Percentiles rank a stretch among this genome's conserved stretches.
phyloP scores from a whole-genome alignment of 495 filamentous ascomycete species.

The Rhypophila decipiens region DNA sequence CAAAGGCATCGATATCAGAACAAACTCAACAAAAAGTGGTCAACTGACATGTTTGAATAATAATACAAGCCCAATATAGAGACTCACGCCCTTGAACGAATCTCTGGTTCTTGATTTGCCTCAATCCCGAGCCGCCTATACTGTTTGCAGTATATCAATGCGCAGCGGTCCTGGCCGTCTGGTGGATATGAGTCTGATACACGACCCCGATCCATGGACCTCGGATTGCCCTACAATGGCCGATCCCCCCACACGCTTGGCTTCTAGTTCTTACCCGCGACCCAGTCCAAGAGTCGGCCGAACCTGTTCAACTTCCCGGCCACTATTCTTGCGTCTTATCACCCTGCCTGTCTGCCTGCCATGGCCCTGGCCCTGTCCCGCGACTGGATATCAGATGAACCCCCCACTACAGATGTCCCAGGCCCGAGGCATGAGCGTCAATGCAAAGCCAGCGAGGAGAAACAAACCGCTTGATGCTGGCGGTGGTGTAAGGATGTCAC shows the following conservation, averaged over 20 bases:
- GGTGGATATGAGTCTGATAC: slow-evolving; percentile 24
- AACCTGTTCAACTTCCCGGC: too few relatives aligned
- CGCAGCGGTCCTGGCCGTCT: slow-evolving; percentile 11
- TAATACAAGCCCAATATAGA: too few relatives aligned
- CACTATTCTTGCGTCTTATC: too few relatives aligned
- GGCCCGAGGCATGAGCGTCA: slow-evolving; percentile 6
- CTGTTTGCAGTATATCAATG: slow-evolving; percentile 14
- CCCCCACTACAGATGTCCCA: slow-evolving; percentile 11
- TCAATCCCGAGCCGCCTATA: slow-evolving; percentile 3
- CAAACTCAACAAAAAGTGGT: too few relatives aligned
- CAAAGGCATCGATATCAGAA: too few relatives aligned
- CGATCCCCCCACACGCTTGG: slow-evolving; percentile 1
- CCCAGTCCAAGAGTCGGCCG: too few relatives aligned
- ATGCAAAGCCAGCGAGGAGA: slow-evolving; percentile 7
- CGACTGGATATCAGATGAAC: slow-evolving; percentile 11
- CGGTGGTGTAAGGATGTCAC: too few relatives aligned
- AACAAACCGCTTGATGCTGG: too few relatives aligned
- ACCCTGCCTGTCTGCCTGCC: slow-evolving; percentile 4
- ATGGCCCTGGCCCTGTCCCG: background rate
- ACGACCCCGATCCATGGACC: slow-evolving; percentile 16
- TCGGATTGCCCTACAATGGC: slow-evolving; percentile 9
- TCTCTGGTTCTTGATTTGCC: slow-evolving; percentile 16
- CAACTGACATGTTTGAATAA: too few relatives aligned
- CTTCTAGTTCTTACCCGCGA: too few relatives aligned
- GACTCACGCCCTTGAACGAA: slow-evolving; percentile 14